Conservation (phyloP, 768 basidiomycete species). For the Pulveroboletus sp. region DNA sequence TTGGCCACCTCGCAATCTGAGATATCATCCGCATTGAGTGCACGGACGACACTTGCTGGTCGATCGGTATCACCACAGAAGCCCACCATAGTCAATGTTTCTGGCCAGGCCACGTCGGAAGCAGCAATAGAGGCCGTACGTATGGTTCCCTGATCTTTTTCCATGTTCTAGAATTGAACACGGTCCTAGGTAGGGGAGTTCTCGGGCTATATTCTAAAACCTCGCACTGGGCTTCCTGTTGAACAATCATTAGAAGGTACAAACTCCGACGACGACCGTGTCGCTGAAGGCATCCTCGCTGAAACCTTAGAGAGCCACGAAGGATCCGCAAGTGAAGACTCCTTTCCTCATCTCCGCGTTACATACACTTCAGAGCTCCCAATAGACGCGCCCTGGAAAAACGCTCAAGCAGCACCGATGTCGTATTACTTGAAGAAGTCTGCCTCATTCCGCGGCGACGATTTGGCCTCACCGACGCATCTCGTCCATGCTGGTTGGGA, state of each 20-base stretch:
- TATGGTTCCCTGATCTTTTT: conserved; percentile 26
- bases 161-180: conserved; percentile 29
- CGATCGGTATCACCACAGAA: conserved; percentile 35
- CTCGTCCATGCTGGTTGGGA: conserved; percentile 59
- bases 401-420: conserved; percentile 32
- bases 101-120: conserved; percentile 24
- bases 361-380: conserved; percentile 34
- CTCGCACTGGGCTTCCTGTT: conserved; percentile 25
- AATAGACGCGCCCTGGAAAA: conserved; percentile 33
- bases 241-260: conserved; percentile 32
- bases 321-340: conserved; percentile 29
- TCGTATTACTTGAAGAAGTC: conserved; percentile 38
- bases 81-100: conserved; percentile 18
- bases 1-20: conserved; percentile 25
- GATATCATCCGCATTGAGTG: conserved; percentile 25
- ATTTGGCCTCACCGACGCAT: conserved; percentile 42
- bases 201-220: conserved; percentile 24
- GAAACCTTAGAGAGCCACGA: conserved; percentile 31
- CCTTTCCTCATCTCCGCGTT: conserved; percentile 35
- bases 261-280: conserved; percentile 36
- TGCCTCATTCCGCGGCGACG: conserved; percentile 37
- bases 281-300: conserved; percentile 31
- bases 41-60: conserved; percentile 30
- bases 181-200: conserved; percentile 29
- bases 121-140: conserved; percentile 29